Evolutionary conservation across 1,284 basidiomycete species (phyloP).

Genomic region (Sporisorium sorghi): DNA sequence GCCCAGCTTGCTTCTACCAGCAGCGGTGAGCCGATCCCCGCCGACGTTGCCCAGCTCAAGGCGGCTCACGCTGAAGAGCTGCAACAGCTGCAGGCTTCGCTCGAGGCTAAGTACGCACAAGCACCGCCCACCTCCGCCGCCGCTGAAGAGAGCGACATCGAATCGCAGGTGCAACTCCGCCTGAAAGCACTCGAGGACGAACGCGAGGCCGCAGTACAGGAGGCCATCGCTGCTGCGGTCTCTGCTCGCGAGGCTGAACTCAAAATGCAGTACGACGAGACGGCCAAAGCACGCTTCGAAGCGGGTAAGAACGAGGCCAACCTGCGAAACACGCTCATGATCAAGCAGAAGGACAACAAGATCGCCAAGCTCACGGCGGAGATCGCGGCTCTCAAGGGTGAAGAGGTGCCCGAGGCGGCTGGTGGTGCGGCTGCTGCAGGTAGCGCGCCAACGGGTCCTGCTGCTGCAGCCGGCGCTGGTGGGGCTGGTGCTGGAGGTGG

Average conservation of each 20-base stretch:
- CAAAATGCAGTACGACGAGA: constrained; percentile 57
- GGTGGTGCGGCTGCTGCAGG: constrained; percentile 1
- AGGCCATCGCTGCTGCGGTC: constrained; percentile 55
- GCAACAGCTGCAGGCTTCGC: constrained; percentile 25
- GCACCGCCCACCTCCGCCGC: constrained; percentile 1
- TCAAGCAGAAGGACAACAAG: constrained; percentile 66
- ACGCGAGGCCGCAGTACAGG: constrained; percentile 39
- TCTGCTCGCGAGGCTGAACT: constrained; percentile 60
- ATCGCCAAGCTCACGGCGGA: constrained; percentile 64
- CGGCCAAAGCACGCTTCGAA: constrained; percentile 62
- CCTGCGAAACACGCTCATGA: constrained; percentile 64
- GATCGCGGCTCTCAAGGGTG: constrained; percentile 63
- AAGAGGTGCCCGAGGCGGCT: constrained; percentile 12
- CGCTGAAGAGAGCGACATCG: constrained; percentile 23
- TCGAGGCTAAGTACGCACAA: constrained; percentile 42
- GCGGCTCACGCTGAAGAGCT: constrained; percentile 46
- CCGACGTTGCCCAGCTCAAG: constrained; percentile 44
- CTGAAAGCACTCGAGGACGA: constrained; percentile 51
- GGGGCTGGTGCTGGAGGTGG: background rate
- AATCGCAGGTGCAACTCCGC: constrained; percentile 43
- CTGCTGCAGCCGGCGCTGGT: constrained; percentile 2
- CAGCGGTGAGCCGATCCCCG: background rate
- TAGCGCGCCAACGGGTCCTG: constrained; percentile 13
- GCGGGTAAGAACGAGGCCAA: constrained; percentile 68
- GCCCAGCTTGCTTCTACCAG: constrained; percentile 35